Percentiles rank a stretch among this genome's conserved stretches.
Conservation (phyloP, 2,329 filamentous ascomycete genomes). For the Fusarium miscanthi region DNA sequence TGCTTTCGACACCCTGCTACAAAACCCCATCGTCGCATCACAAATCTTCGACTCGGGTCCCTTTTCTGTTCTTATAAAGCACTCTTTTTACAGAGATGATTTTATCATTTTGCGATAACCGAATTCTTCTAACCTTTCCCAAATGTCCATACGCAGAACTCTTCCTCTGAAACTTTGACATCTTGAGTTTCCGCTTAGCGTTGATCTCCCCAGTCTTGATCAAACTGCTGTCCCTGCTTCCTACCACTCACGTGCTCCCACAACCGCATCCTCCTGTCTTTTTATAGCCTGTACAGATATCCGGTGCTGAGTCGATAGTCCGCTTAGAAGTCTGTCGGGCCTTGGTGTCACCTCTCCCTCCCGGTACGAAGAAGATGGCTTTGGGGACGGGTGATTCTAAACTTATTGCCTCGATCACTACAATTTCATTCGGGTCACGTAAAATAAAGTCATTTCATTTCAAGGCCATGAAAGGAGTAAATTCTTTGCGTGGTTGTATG, state of each 20-base stretch:
- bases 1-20: fast-evolving
- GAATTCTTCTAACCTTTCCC: not conserved
- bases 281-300: not conserved
- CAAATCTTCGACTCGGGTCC: not conserved
- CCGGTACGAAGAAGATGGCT: too few relatives aligned
- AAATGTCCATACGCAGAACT: too few relatives aligned
- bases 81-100: not conserved
- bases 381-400: too few relatives aligned
- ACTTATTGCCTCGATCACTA: too few relatives aligned
- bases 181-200: not conserved
- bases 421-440: fast-evolving
- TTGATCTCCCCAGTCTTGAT: not conserved
- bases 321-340: not conserved
- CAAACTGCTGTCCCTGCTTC: not conserved
- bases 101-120: too few relatives aligned
- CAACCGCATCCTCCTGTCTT: not conserved
- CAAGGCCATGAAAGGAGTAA: too few relatives aligned
- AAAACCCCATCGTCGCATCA: not conserved
- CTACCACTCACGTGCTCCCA: not conserved
- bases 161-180: not conserved
- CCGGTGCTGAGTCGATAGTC: not conserved
- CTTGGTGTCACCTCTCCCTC: too few relatives aligned
- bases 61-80: not conserved
- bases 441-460: too few relatives aligned
- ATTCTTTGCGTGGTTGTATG: too few relatives aligned